Base-by-base conservation (phyloP, 1,139 yeast species). In the Kodamaea ohmeri region DNA sequence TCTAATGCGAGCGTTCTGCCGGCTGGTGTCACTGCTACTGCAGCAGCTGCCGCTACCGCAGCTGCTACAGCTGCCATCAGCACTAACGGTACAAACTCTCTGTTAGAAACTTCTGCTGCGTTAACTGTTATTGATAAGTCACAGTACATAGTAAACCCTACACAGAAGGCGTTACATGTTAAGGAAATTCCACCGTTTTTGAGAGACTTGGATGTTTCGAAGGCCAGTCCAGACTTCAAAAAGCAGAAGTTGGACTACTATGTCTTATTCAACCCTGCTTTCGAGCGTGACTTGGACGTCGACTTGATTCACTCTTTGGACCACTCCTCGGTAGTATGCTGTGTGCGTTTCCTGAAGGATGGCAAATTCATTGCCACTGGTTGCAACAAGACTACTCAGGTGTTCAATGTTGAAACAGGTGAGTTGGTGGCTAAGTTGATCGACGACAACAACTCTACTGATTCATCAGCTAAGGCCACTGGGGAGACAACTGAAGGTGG, bases 291-390 rank as follows among this genome's bases (percentile, higher is more conserved):
- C 49, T 76, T 88, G 47, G 97, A 90, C 56, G 92, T 90, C 37
- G 95, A 89, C 36, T 72, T 90, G 51, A 86, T 90, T 51, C 95
- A 87, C 58, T 84, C 96, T 9, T 75, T 90, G 52, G 95, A 87
- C 57, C 97, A 92, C 65, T 78, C 89, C 15, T 85, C 95, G 2
- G 97, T 90, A 32, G 97, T 90, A 40, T 92, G 98, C 67, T 92
- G 98, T 65, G 97, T 92, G 40, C 75, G 95, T 46, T 92, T 92
- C 68, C 83, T 92, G 46, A 82, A 82, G 50, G 96, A 89, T 61
- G 97, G 97, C 47, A 86, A 87, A 63, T 87, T 78, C 58, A 76
- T 92, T 52, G 98, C 98, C 17, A 92, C 98, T 17, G 98, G 98
- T 32, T 90, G 97, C 68, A 92, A 92, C 67, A 88, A 92, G 58